phyloP scores from a whole-genome alignment of 2,329 filamentous ascomycete genomes.

The Talaromyces sp. region DNA sequence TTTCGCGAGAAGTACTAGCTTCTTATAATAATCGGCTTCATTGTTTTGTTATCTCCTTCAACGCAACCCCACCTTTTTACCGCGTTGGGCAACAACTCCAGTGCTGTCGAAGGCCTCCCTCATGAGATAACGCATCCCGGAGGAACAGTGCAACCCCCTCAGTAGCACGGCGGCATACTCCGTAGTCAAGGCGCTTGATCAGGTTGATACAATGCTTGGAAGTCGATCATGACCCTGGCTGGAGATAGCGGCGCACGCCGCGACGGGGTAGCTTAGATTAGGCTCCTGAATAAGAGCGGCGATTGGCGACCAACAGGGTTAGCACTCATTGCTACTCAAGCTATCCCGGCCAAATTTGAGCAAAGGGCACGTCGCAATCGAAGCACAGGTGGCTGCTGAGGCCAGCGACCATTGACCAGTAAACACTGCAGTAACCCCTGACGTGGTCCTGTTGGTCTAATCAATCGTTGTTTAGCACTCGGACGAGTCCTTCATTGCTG shows the following conservation, averaged over 20 bases:
- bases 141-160: neutral
- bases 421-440: neutral
- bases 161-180: neutral
- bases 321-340: neutral
- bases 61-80: neutral
- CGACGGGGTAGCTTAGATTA: neutral
- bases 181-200: neutral
- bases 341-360: neutral
- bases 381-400: neutral
- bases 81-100: neutral
- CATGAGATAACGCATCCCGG: neutral
- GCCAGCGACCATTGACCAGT: neutral
- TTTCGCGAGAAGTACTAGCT: neutral
- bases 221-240: neutral
- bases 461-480: neutral
- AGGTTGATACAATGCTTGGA: neutral
- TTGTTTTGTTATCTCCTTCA: neutral
- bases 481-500: neutral
- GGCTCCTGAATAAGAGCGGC: neutral
- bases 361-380: neutral
- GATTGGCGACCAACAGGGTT: neutral
- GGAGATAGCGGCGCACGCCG: neutral
- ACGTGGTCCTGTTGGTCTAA: neutral
- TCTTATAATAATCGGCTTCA: neutral
- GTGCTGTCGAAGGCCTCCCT: neutral